phyloP scores from a whole-genome alignment of 2,329 filamentous ascomycete genomes.

The Leptographium lundbergii region DNA sequence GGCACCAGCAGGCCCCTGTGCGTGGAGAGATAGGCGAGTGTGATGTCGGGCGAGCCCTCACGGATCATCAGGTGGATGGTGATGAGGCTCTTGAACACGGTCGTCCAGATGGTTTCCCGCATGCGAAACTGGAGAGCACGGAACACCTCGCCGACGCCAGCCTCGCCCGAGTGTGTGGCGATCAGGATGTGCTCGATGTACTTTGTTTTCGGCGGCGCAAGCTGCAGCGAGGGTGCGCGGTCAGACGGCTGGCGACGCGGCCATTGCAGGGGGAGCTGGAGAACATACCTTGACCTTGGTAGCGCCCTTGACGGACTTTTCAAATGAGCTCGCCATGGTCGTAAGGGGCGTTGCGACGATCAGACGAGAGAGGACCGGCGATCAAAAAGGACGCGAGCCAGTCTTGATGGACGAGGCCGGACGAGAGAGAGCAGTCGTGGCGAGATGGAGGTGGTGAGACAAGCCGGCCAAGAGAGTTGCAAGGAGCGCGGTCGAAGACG shows the following conservation, averaged over 20 bases:
- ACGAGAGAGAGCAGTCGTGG: background rate
- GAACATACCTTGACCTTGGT: constrained; percentile 81
- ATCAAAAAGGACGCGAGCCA: no score
- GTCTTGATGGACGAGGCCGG: background rate
- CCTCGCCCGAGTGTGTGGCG: constrained; percentile 88
- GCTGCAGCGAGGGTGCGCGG: constrained; percentile 32
- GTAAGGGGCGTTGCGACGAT: background rate
- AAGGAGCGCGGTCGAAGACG: no score
- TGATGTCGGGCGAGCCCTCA: constrained; percentile 82
- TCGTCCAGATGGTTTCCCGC: constrained; percentile 97
- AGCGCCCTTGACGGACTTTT: constrained; percentile 98
- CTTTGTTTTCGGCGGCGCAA: constrained; percentile 94
- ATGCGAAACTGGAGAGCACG: constrained; percentile 78
- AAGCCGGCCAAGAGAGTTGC: background rate
- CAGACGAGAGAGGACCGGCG: no score
- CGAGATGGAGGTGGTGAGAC: background rate
- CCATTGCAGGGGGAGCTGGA: background rate
- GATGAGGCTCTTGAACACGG: constrained; percentile 94
- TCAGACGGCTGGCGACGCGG: constrained; percentile 1
- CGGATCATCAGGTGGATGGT: constrained; percentile 96
- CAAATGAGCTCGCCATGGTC: constrained; percentile 74
- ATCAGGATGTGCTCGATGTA: constrained; percentile 98
- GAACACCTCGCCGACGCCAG: constrained; percentile 91
- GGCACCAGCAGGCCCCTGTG: constrained; percentile 76
- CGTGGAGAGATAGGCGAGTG: constrained; percentile 70